Evolutionary conservation across 306 rosid species (phyloP).

Genomic region (Pachyrhizus erosus): DNA sequence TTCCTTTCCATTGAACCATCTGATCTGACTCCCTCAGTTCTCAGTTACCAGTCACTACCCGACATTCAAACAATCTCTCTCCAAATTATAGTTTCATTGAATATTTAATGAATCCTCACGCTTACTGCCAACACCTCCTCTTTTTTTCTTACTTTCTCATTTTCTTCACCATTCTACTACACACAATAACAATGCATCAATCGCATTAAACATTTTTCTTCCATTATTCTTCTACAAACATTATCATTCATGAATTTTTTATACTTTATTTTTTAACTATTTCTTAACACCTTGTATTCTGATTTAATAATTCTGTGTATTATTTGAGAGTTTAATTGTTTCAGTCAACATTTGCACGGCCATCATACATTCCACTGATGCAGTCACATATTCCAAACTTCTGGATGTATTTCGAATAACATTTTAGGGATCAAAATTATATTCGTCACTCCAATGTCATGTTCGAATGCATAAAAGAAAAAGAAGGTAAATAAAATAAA

Average conservation of each 20-base stretch:
- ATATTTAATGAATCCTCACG: not conserved
- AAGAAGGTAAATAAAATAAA: too few relatives aligned
- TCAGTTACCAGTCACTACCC: slow-evolving; percentile 36
- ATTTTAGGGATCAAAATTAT: too few relatives aligned
- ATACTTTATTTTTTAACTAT: too few relatives aligned
- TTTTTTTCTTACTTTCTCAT: not conserved
- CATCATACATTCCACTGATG: not conserved
- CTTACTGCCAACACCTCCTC: not conserved
- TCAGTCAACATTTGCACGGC: not conserved
- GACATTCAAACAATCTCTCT: slow-evolving; percentile 33
- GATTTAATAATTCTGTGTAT: not conserved
- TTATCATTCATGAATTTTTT: too few relatives aligned
- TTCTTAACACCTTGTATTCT: not conserved
- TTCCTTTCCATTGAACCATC: slow-evolving; percentile 36
- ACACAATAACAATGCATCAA: too few relatives aligned
- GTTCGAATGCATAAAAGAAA: too few relatives aligned
- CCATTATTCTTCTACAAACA: too few relatives aligned
- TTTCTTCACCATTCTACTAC: too few relatives aligned
- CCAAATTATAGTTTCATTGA: not conserved
- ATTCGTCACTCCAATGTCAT: too few relatives aligned
- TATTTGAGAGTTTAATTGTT: not conserved
- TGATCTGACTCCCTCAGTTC: slow-evolving; percentile 35
- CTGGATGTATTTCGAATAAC: too few relatives aligned
- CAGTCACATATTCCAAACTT: too few relatives aligned
- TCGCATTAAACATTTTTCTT: too few relatives aligned